Percentiles rank a stretch among this genome's conserved stretches.
Conservation (phyloP, 148 eudicot genomes). For the Nepenthes gracilis region DNA sequence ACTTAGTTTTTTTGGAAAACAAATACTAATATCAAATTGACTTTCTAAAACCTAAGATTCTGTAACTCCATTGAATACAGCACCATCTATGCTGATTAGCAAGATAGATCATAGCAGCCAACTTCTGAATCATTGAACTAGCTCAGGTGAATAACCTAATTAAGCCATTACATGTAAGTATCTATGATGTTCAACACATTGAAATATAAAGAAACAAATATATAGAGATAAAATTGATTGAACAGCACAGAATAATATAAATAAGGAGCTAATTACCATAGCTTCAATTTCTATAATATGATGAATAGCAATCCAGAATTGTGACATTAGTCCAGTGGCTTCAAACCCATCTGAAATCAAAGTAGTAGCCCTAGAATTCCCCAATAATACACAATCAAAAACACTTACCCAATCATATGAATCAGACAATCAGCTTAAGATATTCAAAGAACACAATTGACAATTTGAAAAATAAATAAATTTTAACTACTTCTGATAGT, state of each 20-base stretch:
- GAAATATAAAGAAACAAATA: neutral
- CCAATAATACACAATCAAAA: conserved; percentile 8
- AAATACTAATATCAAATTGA: too few species aligned
- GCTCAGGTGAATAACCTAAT: too few species aligned
- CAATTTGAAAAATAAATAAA: too few species aligned
- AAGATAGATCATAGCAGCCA: too few species aligned
- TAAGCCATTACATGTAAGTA: too few species aligned
- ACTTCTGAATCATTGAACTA: too few species aligned
- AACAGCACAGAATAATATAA: neutral
- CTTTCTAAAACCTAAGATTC: too few species aligned
- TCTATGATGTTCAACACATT: neutral
- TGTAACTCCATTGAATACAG: too few species aligned
- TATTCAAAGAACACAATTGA: too few species aligned
- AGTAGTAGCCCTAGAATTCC: conserved; percentile 14
- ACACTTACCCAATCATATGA: conserved; percentile 4
- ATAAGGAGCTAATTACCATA: conserved; percentile 33
- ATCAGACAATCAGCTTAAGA: neutral
- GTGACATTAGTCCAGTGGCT: conserved; percentile 39
- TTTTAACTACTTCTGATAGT: too few species aligned
- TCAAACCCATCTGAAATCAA: conserved; percentile 32
- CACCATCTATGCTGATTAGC: too few species aligned
- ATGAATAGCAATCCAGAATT: conserved; percentile 38
- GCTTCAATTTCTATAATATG: conserved; percentile 49
- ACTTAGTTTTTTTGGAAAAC: too few species aligned
- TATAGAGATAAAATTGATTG: neutral